phyloP scores from a whole-genome alignment of 345 rosid genomes.

The Toxicodendron radicans region DNA sequence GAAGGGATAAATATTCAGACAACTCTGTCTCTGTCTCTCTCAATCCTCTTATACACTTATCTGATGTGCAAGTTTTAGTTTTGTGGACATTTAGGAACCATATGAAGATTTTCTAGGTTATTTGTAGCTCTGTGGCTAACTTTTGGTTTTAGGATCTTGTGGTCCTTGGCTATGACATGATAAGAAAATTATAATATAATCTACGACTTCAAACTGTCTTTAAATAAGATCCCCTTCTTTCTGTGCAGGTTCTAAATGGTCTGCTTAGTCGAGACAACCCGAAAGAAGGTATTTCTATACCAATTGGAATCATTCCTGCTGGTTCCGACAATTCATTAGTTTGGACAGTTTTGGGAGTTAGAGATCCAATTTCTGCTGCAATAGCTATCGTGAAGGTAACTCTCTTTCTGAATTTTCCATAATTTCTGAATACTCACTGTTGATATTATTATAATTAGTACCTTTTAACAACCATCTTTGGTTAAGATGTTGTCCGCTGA shows the following conservation, averaged over 20 bases:
- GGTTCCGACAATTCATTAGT: slow-evolving; percentile 98
- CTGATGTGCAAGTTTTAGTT: neutral
- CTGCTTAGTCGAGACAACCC: slow-evolving; percentile 81
- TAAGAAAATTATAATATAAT: neutral
- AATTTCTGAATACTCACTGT: neutral
- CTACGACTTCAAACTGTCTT: neutral
- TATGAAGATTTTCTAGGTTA: neutral
- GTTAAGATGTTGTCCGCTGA: too few species aligned
- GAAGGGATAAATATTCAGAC: neutral
- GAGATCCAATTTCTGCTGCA: slow-evolving; percentile 98
- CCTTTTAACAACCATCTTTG: neutral
- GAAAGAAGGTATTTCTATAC: slow-evolving; percentile 97
- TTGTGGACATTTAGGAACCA: neutral
- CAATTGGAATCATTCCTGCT: slow-evolving; percentile 98
- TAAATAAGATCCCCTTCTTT: slow-evolving; percentile 17
- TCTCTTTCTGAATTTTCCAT: neutral
- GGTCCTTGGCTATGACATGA: neutral
- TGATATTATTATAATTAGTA: slow-evolving; percentile 3
- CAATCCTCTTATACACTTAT: neutral
- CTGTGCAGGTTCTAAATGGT: slow-evolving; percentile 87
- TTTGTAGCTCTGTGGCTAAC: neutral
- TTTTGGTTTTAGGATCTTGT: neutral
- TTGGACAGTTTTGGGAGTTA: slow-evolving; percentile 97
- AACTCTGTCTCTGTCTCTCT: neutral
- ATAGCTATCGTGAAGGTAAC: slow-evolving; percentile 88